Percentiles rank a stretch among this genome's conserved stretches.
Evolutionary conservation across 495 filamentous ascomycete genomes (phyloP).

Genomic region (Penicillium coprophilum): DNA sequence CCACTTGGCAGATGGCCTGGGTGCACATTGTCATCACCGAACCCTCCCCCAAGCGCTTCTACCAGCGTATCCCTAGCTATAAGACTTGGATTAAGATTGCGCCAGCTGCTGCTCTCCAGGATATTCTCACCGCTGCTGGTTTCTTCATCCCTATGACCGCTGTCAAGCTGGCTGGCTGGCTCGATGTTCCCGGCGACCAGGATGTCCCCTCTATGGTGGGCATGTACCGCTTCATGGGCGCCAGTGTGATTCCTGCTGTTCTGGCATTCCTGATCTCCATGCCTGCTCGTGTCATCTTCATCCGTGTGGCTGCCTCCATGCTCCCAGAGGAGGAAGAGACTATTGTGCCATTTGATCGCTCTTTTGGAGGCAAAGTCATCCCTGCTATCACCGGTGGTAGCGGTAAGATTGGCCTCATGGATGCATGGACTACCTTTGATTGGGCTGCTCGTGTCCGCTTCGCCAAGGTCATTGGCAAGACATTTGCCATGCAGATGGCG

Average conservation of each 20-base stretch:
- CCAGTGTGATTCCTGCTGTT: constrained; percentile 37
- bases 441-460: constrained; percentile 63
- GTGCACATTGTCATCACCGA: constrained; percentile 61
- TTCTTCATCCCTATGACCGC: constrained; percentile 44
- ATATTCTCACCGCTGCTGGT: constrained; percentile 33
- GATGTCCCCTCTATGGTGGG: constrained; percentile 15
- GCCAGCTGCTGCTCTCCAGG: constrained; percentile 50
- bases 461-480: constrained; percentile 67
- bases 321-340: constrained; percentile 67
- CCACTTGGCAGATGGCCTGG: constrained; percentile 56
- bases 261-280: constrained; percentile 53
- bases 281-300: constrained; percentile 61
- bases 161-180: constrained; percentile 26
- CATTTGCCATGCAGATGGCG: constrained; percentile 51
- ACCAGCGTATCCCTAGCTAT: constrained; percentile 48
- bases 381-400: constrained; percentile 66
- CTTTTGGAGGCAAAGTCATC: constrained; percentile 58
- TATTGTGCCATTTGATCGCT: constrained; percentile 75
- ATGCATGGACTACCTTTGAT: constrained; percentile 72
- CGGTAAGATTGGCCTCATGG: constrained; percentile 63
- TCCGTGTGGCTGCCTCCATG: constrained; percentile 70
- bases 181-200: constrained; percentile 24
- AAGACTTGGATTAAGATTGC: constrained; percentile 49
- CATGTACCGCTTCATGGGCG: constrained; percentile 33
- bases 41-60: constrained; percentile 52